Evolutionary conservation across 2,329 filamentous ascomycete genomes (phyloP), one percentile per base, ranked within the genome.

Genomic region (Gyromitra esculenta): DNA sequence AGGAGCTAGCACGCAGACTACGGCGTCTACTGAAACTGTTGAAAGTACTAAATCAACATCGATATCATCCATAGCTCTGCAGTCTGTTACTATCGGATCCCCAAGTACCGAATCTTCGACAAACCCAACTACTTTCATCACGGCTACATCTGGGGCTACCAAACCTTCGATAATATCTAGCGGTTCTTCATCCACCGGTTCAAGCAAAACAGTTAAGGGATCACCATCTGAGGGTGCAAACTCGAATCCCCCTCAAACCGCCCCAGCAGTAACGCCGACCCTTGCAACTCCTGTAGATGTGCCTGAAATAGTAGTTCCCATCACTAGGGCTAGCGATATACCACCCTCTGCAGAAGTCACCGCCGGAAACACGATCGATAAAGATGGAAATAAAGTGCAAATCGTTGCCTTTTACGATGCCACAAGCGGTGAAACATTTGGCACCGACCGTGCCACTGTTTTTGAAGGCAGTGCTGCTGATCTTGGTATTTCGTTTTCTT

Each of bases 351-450:
- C 73, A 4, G 48, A 50, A 63, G 41, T 52, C 9, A 72, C 73
- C 2, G 73, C 50, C 7, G 67, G 73, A 11, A 64, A 57, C 5
- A 43, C 39, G 2, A 31, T 52, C 41, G 73, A 75, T 35, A 25
- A 50, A 31, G 59, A 75, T 18, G 73, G 73, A 54, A 75, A 65
- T 11, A 13, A 35, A n/a, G 60, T 65, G 11, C 31, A 65, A 8
- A 64, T 72, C 13, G 13, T 72, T 37, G 69, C 69, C 1, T 72
- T 72, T 18, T 56, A 57, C 31, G 69, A 72, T n/a, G 35, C 69
- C 25, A 65, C 35, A 7, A 56, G 45, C 25, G 37, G 48, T 4
- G 45, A 72, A 35, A 43, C 59, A 13, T 57, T 64, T n/a, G 67
- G 56, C 2, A 21, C 60, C 8, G 59, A 65, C 11, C 35, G n/a